Conservation (phyloP, 2,329 filamentous ascomycete genomes). For the Exserohilum turcica region DNA sequence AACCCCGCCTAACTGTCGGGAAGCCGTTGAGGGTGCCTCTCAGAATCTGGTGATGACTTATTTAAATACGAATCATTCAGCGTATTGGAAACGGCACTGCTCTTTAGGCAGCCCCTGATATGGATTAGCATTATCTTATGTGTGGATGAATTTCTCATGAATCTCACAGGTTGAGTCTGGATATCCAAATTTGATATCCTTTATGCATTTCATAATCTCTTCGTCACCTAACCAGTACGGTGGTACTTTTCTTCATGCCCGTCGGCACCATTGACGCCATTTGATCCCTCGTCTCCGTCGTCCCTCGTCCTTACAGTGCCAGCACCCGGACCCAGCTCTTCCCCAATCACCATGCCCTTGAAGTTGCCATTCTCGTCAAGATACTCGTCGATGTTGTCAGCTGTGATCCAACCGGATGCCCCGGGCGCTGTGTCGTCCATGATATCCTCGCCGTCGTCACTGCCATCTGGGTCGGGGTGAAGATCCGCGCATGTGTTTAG, state of each 20-base stretch:
- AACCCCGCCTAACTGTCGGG: too few species aligned
- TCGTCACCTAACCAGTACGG: conserved; percentile 35
- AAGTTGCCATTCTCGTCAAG: conserved; percentile 49
- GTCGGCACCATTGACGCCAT: conserved; percentile 31
- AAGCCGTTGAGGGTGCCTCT: too few species aligned
- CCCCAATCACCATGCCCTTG: conserved; percentile 35
- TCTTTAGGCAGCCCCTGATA: too few species aligned
- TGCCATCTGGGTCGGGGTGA: conserved; percentile 70
- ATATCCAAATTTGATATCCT: background rate
- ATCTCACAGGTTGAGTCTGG: conserved; percentile 5
- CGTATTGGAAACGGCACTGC: too few species aligned
- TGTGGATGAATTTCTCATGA: too few species aligned
- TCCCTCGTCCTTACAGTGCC: conserved; percentile 45
- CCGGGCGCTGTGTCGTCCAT: conserved; percentile 66
- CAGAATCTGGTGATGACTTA: too few species aligned
- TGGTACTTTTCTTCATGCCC: conserved; percentile 46
- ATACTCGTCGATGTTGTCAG: conserved; percentile 85
- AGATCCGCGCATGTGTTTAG: conserved; percentile 76
- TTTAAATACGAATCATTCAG: too few species aligned
- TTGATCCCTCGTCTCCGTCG: conserved; percentile 34
- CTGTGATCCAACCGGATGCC: conserved; percentile 84
- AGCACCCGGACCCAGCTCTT: conserved; percentile 44
- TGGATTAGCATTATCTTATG: too few species aligned
- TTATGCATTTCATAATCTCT: background rate
- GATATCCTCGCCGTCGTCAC: conserved; percentile 58